Evolutionary conservation across 2,329 filamentous ascomycete genomes (phyloP).

Genomic region (Chrysosporium queenslandicum): DNA sequence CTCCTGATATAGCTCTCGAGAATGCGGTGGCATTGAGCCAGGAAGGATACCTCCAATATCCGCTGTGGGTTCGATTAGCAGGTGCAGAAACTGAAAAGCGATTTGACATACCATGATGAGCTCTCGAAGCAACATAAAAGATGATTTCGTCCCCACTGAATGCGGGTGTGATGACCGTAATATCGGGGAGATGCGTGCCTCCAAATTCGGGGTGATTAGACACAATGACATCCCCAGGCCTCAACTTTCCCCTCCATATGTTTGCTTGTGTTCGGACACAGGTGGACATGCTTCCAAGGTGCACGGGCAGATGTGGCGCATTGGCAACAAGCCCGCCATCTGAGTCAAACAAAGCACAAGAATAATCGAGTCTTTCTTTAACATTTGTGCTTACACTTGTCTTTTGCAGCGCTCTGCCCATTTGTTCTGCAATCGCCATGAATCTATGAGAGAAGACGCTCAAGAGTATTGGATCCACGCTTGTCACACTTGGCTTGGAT

Average conservation of each 20-base stretch:
- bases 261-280: conserved; percentile 65
- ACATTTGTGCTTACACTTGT: conserved; percentile 72
- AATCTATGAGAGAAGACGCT: conserved; percentile 73
- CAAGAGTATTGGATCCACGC: conserved; percentile 65
- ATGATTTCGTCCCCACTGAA: conserved; percentile 61
- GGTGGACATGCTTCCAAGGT: conserved; percentile 70
- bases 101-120: conserved; percentile 58
- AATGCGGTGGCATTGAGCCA: conserved; percentile 69
- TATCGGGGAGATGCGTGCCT: conserved; percentile 73
- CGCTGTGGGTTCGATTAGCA: conserved; percentile 32
- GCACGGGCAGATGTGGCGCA: conserved; percentile 66
- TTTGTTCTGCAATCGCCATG: conserved; percentile 78
- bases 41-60: conserved; percentile 71
- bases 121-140: conserved; percentile 64
- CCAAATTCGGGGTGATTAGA: conserved; percentile 78
- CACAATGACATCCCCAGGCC: conserved; percentile 70
- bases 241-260: conserved; percentile 69
- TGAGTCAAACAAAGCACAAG: conserved; percentile 64
- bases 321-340: conserved; percentile 65
- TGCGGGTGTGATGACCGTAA: conserved; percentile 65
- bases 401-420: conserved; percentile 69
- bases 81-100: neutral
- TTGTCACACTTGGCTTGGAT: conserved; percentile 40
- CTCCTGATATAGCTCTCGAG: conserved; percentile 55
- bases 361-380: conserved; percentile 67